A percentile compares a stretch with the other conserved stretches of the same genome.
Evolutionary conservation across 129 eudicot species (phyloP).

Genomic region (Pittosporum tobira): DNA sequence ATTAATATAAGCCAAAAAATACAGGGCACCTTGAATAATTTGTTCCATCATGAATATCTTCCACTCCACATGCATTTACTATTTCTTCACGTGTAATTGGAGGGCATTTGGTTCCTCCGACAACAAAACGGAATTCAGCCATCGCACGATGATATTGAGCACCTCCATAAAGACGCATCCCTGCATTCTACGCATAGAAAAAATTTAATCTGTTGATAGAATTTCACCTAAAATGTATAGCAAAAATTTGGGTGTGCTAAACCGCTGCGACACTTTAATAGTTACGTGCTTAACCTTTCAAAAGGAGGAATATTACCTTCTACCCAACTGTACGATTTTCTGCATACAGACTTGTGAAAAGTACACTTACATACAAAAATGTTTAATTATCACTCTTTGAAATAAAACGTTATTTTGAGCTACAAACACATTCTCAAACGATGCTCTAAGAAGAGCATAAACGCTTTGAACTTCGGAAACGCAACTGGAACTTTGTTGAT

Average conservation of each 20-base stretch:
- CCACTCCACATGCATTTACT: slow-evolving; percentile 99
- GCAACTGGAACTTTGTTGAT: too few species aligned
- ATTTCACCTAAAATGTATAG: slow-evolving; percentile 2
- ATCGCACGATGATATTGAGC: slow-evolving; percentile 99
- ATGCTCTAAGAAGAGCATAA: too few species aligned
- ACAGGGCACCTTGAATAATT: slow-evolving; percentile 70
- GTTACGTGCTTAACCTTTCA: too few species aligned
- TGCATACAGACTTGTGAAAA: too few species aligned
- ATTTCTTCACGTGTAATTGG: slow-evolving; percentile 97
- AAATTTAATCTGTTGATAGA: neutral
- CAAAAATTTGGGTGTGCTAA: neutral
- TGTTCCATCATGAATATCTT: slow-evolving; percentile 98
- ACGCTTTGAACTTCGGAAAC: too few species aligned
- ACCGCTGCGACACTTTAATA: too few species aligned
- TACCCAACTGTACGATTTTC: too few species aligned
- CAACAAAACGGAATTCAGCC: slow-evolving; percentile 99
- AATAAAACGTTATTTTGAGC: too few species aligned
- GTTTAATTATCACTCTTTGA: too few species aligned
- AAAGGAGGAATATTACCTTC: too few species aligned
- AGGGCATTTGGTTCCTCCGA: slow-evolving; percentile 96
- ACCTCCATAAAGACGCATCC: slow-evolving; percentile 99
- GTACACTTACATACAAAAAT: too few species aligned
- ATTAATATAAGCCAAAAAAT: slow-evolving; percentile 5
- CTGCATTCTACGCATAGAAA: slow-evolving; percentile 58
- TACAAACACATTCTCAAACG: too few species aligned